Conservation (phyloP, 2,329 filamentous ascomycete genomes). For the Monosporascus sp. region DNA sequence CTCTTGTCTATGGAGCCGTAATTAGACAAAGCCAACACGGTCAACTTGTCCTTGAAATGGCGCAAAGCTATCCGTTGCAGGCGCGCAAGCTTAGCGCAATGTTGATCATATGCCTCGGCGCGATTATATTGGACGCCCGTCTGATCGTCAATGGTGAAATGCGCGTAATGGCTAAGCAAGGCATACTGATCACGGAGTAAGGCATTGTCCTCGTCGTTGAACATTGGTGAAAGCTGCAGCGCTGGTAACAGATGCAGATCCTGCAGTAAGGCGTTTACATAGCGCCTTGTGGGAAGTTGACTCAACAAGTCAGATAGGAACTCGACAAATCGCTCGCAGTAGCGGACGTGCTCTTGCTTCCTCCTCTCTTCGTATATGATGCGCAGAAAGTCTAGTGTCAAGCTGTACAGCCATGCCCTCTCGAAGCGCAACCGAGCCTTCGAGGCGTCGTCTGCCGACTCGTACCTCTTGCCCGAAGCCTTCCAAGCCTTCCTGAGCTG, state of each 20-base stretch:
- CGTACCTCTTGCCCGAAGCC: conserved; percentile 77
- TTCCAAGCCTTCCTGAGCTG: conserved; percentile 87
- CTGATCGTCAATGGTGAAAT: conserved; percentile 89
- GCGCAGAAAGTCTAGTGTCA: conserved; percentile 76
- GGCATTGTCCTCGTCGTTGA: conserved; percentile 65
- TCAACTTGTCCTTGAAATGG: conserved; percentile 83
- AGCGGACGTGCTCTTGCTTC: conserved; percentile 61
- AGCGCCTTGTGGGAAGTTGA: conserved; percentile 87
- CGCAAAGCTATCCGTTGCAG: conserved; percentile 75
- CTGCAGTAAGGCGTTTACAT: conserved; percentile 81
- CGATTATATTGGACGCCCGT: conserved; percentile 70
- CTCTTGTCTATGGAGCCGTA: conserved; percentile 81
- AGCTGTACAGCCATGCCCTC: conserved; percentile 84
- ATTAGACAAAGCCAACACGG: conserved; percentile 87
- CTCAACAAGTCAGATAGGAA: conserved; percentile 87
- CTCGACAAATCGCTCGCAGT: conserved; percentile 91
- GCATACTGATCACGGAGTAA: conserved; percentile 75
- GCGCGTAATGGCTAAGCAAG: conserved; percentile 79
- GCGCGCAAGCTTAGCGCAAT: conserved; percentile 70
- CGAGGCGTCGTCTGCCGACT: conserved; percentile 72
- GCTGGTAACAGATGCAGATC: conserved; percentile 79
- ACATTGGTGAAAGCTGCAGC: conserved; percentile 73
- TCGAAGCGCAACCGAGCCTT: conserved; percentile 85
- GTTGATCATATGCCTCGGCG: conserved; percentile 70
- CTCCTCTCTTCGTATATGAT: conserved; percentile 57